These are phyloP conservation scores for Tylopilus balloui DNA, from an alignment of 768 basidiomycete species.

Conservation along the genomic window DNA sequence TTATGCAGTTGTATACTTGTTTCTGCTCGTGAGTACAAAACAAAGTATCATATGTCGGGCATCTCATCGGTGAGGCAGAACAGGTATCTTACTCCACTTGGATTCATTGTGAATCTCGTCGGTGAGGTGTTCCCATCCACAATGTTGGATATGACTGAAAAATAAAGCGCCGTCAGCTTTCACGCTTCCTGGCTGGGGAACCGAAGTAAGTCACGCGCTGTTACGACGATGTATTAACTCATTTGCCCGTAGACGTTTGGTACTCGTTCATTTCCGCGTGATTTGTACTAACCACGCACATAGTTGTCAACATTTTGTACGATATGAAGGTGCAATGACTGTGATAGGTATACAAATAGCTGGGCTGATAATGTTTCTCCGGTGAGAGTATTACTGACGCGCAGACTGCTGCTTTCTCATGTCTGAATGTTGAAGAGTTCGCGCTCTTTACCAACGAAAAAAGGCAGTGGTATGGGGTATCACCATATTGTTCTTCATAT, in stretches of 20 bases:
- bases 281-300: not conserved
- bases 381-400: slow-evolving; percentile 25
- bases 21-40: slow-evolving; percentile 32
- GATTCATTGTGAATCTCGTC: slow-evolving; percentile 53
- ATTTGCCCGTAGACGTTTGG: slow-evolving; percentile 10
- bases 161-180: slow-evolving; percentile 12
- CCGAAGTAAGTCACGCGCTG: slow-evolving; percentile 5
- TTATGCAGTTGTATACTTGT: slow-evolving; percentile 32
- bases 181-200: slow-evolving; percentile 13
- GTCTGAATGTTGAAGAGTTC: slow-evolving; percentile 7
- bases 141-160: not conserved
- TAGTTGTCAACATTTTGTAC: slow-evolving; percentile 45
- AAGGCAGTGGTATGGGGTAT: slow-evolving; percentile 9
- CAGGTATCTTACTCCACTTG: slow-evolving; percentile 59
- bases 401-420: not conserved
- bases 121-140: slow-evolving; percentile 18
- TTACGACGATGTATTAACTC: not conserved
- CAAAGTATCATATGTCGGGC: not conserved
- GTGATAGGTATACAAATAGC: slow-evolving; percentile 37
- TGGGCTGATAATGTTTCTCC: slow-evolving; percentile 42
- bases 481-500: slow-evolving; percentile 35
- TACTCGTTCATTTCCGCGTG: not conserved
- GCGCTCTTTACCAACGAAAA: slow-evolving; percentile 14
- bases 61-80: slow-evolving; percentile 38
- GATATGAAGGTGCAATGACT: slow-evolving; percentile 47